Base-by-base conservation (phyloP, 176 grass and related monocot genomes). In the Thinopyrum elongatum region DNA sequence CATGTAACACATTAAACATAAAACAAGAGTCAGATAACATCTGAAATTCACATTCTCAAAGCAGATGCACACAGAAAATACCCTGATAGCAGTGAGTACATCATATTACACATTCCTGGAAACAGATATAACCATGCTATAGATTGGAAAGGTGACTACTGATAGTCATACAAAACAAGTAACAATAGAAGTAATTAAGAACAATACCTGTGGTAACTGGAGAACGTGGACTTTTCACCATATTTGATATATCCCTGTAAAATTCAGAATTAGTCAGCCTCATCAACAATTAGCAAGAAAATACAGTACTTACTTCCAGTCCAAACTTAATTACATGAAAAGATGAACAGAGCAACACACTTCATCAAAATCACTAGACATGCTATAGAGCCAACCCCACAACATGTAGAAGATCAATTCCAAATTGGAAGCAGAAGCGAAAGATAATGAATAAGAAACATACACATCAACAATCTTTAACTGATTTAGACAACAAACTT, bases 161-260 rank as follows among this genome's bases (percentile, higher is more conserved):
- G 16, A 80, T 80, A 77, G 28, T 64, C 31, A 25, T 62, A 39
- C 17, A 85, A 17, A 70, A 77, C 9, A 85, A 70, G 19, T 70
- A 85, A 71, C 66, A 58, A 77, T 6, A 33, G 10, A 77, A 19
- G 21, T 64, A 87, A 75, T 61, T 80, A 68, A 87, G 55, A 92
- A 70, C 27, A 16, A 82, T 69, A 97, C 94, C 89, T 90, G 94
- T 94, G 26, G 90, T 82, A 80, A 89, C 83, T 84, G 85, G 74
- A 89, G 94, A 94, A 41, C 87, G 77, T 28, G 92, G 92, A 87
- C 51, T 94, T 82, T 88, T 92, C 74, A 77, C 90, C 92, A 97
- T 94, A 65, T 80, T 86, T 76, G 36, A 73, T 38, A 27, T 28
- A 42, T 44, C 85, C 91, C 88, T 92, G 88, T 35, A 87, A 70